Percentiles rank a stretch among this genome's conserved stretches.
phyloP scores from a whole-genome alignment of 1,139 yeast genomes.

The Pichia sp. region DNA sequence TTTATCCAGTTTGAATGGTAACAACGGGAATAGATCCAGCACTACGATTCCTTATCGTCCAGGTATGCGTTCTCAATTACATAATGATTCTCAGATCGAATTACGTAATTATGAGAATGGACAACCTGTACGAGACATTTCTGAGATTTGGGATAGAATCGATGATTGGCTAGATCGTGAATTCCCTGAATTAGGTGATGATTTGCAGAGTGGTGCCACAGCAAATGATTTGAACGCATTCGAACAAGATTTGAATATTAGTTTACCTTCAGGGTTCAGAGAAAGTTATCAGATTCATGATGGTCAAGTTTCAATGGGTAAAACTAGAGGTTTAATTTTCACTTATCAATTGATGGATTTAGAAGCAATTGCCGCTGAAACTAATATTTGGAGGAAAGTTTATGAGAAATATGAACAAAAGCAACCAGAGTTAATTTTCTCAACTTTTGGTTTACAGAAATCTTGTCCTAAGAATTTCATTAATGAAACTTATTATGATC shows the following conservation, averaged over 20 bases:
- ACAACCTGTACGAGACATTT: slow-evolving; percentile 65
- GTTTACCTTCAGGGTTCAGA: slow-evolving; percentile 67
- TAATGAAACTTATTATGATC: slow-evolving; percentile 48
- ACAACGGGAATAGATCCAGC: slow-evolving; percentile 6
- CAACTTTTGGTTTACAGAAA: slow-evolving; percentile 39
- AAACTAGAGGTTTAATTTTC: slow-evolving; percentile 53
- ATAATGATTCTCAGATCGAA: slow-evolving; percentile 36
- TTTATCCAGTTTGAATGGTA: neutral
- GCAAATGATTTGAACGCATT: slow-evolving; percentile 70
- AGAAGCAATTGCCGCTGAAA: slow-evolving; percentile 64
- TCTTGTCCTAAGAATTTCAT: slow-evolving; percentile 52
- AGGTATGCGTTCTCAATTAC: slow-evolving; percentile 34
- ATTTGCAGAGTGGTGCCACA: slow-evolving; percentile 63
- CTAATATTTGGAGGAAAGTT: slow-evolving; percentile 60
- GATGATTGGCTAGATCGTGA: slow-evolving; percentile 69
- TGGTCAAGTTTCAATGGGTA: slow-evolving; percentile 74
- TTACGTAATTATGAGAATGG: slow-evolving; percentile 45
- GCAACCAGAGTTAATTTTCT: slow-evolving; percentile 9
- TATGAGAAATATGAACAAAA: slow-evolving; percentile 24
- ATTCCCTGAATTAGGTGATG: slow-evolving; percentile 74
- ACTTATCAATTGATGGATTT: slow-evolving; percentile 66
- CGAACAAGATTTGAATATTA: slow-evolving; percentile 60
- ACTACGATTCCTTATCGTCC: slow-evolving; percentile 33
- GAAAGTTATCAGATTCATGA: slow-evolving; percentile 72
- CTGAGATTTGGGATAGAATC: slow-evolving; percentile 66